These are phyloP conservation scores for Acer campestre DNA, from an alignment of 345 rosid genomes.

Conservation along the genomic window DNA sequence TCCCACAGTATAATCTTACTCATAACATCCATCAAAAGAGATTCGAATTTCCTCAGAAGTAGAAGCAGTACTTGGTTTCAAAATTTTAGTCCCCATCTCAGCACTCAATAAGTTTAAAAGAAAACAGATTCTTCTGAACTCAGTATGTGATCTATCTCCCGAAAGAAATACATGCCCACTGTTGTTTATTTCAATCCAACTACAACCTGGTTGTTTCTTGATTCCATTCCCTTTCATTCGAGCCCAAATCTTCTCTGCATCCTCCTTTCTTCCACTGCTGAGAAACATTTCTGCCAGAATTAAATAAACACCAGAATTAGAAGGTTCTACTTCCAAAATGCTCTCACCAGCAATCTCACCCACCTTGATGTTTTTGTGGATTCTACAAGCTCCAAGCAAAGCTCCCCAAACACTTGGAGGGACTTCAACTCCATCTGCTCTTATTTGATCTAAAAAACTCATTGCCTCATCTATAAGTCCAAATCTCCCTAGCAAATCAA, in stretches of 20 bases:
- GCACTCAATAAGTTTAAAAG: conserved; percentile 29
- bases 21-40: not conserved
- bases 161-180: conserved; percentile 34
- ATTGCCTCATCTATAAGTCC: conserved; percentile 46
- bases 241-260: conserved; percentile 31
- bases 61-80: conserved; percentile 11
- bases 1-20: not conserved
- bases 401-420: conserved; percentile 47
- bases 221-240: conserved; percentile 43
- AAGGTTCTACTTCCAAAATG: conserved; percentile 35
- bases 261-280: conserved; percentile 35
- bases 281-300: conserved; percentile 41
- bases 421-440: conserved; percentile 31
- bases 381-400: conserved; percentile 47
- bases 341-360: conserved; percentile 45
- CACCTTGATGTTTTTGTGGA: conserved; percentile 34
- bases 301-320: conserved; percentile 39
- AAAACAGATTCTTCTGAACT: conserved; percentile 15
- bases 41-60: not conserved
- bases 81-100: conserved; percentile 26
- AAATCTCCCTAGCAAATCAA: conserved; percentile 45
- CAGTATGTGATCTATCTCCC: conserved; percentile 31
- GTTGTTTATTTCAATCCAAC: conserved; percentile 43
- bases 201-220: conserved; percentile 47
- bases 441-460: conserved; percentile 34